Evolutionary conservation across 768 basidiomycete genomes (phyloP).

Genomic region (Panellus pusillus): DNA sequence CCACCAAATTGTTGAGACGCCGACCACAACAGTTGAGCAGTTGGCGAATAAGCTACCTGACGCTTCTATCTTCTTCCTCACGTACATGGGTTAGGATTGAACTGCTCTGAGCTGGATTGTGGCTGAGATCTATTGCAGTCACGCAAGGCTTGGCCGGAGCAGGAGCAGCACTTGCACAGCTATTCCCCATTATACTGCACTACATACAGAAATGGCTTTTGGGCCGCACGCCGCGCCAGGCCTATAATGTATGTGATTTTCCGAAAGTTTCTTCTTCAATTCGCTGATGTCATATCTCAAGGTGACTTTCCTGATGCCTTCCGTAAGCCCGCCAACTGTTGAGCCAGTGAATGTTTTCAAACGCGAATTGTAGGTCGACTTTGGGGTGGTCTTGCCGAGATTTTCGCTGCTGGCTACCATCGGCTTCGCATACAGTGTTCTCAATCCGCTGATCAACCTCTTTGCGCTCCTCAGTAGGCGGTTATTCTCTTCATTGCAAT

Average conservation of each 20-base stretch:
- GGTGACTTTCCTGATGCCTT: conserved; percentile 58
- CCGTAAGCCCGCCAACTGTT: conserved; percentile 29
- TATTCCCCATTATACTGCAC: conserved; percentile 53
- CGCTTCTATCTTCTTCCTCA: conserved; percentile 62
- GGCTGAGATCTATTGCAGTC: conserved; percentile 27
- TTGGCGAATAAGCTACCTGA: conserved; percentile 54
- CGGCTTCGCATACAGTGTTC: conserved; percentile 57
- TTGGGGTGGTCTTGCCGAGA: conserved; percentile 49
- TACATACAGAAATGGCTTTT: conserved; percentile 64
- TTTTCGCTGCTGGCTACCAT: conserved; percentile 55
- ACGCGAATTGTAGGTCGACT: conserved; percentile 39
- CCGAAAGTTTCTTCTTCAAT: conserved; percentile 7
- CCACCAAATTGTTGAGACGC: conserved; percentile 41
- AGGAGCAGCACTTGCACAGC: conserved; percentile 52
- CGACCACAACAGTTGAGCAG: conserved; percentile 41
- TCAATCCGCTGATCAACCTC: conserved; percentile 67
- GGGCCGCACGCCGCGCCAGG: conserved; percentile 66
- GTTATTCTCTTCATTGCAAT: neutral
- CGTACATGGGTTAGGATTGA: conserved; percentile 47
- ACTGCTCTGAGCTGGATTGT: neutral
- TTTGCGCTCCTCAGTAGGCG: conserved; percentile 55
- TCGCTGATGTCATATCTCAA: conserved; percentile 9
- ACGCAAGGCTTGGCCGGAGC: conserved; percentile 55
- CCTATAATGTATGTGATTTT: conserved; percentile 37
- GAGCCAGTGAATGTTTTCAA: neutral